Evolutionary conservation across 345 rosid species (phyloP).

Genomic region (Moricandia arvensis): DNA sequence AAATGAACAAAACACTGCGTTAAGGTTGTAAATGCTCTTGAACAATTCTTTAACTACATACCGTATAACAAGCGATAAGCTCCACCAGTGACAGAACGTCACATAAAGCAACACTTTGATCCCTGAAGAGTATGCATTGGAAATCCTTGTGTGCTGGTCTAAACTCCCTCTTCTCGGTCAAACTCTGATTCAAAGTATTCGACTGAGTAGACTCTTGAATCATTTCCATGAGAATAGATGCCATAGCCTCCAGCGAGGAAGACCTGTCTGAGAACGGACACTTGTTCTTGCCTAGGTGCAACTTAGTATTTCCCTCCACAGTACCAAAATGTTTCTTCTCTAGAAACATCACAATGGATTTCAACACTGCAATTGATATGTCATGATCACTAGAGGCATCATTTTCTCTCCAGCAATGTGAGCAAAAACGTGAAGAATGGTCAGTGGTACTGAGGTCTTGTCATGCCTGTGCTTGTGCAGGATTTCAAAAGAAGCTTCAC

Average conservation of each 20-base stretch:
- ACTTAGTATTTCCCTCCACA: constrained; percentile 15
- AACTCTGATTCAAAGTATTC: constrained; percentile 31
- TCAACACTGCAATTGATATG: constrained; percentile 51
- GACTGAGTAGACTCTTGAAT: constrained; percentile 43
- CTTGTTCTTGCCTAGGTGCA: constrained; percentile 44
- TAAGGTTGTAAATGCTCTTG: not conserved
- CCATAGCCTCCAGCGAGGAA: constrained; percentile 48
- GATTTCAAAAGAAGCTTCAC: constrained; percentile 64
- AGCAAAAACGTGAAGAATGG: constrained; percentile 76
- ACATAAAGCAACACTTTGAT: constrained; percentile 33
- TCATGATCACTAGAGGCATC: constrained; percentile 36
- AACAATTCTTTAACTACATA: constrained; percentile 30
- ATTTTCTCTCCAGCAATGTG: constrained; percentile 54
- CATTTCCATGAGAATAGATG: constrained; percentile 48
- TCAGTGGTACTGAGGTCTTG: constrained; percentile 44
- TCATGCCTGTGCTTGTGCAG: constrained; percentile 37
- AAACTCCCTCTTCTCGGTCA: constrained; percentile 28
- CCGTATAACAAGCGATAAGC: constrained; percentile 67
- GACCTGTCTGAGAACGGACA: constrained; percentile 68
- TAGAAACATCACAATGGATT: constrained; percentile 50
- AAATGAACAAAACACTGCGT: not conserved
- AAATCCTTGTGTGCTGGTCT: constrained; percentile 28
- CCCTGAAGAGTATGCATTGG: constrained; percentile 28
- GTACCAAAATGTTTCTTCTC: constrained; percentile 40
- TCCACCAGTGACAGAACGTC: constrained; percentile 67